Conservation (phyloP, 2,329 filamentous ascomycete species). For the Alternaria postmessia region DNA sequence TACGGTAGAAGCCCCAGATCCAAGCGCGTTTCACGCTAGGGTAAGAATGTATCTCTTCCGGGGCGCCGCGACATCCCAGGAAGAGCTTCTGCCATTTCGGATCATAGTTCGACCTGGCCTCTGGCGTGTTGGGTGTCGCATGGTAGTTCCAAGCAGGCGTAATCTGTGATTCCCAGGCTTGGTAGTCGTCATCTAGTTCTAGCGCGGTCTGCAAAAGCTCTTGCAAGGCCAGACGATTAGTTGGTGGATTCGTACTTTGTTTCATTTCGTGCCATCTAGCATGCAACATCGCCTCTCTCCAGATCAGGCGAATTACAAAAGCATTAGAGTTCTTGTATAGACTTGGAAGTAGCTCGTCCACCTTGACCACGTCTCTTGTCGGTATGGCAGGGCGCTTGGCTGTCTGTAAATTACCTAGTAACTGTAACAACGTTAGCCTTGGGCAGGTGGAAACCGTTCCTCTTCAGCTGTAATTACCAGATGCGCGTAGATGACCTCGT, state of each 20-base stretch:
- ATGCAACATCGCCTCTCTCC: constrained; percentile 34
- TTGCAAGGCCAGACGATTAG: constrained; percentile 27
- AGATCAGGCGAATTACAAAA: constrained; percentile 36
- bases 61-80: constrained; percentile 32
- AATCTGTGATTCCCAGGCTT: constrained; percentile 34
- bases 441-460: not conserved
- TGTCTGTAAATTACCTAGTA: constrained; percentile 38
- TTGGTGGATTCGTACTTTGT: constrained; percentile 23
- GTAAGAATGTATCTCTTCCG: constrained; percentile 38
- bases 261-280: constrained; percentile 41
- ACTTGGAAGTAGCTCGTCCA: constrained; percentile 21
- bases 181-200: constrained; percentile 36
- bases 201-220: constrained; percentile 33
- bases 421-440: constrained; percentile 30
- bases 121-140: constrained; percentile 33
- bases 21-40: constrained; percentile 32
- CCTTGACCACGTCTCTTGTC: constrained; percentile 24
- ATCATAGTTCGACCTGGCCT: constrained; percentile 27
- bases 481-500: constrained; percentile 38
- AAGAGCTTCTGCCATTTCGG: constrained; percentile 37
- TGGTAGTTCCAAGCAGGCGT: constrained; percentile 32
- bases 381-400: constrained; percentile 35
- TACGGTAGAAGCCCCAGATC: constrained; percentile 44
- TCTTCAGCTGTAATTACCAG: constrained; percentile 25
- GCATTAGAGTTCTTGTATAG: constrained; percentile 32